These are phyloP conservation scores for Verticillium longisporum DNA, from an alignment of 2,329 filamentous ascomycete genomes.

Conservation along the genomic window DNA sequence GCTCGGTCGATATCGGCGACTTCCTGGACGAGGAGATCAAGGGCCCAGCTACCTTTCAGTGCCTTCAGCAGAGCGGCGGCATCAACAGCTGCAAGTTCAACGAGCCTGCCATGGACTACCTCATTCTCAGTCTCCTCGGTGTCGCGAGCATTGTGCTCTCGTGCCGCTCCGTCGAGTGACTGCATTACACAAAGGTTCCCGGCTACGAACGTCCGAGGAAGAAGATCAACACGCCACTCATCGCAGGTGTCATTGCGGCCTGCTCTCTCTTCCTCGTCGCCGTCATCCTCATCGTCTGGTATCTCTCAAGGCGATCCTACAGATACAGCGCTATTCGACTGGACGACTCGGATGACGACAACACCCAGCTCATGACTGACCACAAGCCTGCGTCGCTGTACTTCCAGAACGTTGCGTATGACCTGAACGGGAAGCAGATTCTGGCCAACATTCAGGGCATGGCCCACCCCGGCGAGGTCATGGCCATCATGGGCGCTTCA, in stretches of 20 bases:
- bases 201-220: constrained; percentile 86
- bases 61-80: constrained; percentile 58
- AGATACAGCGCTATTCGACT: constrained; percentile 70
- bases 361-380: constrained; percentile 75
- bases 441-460: constrained; percentile 73
- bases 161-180: constrained; percentile 83
- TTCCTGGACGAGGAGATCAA: constrained; percentile 78
- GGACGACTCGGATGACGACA: constrained; percentile 86
- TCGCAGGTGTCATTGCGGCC: constrained; percentile 85
- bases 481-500: constrained; percentile 97
- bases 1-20: constrained; percentile 85
- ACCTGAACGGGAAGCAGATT: constrained; percentile 82
- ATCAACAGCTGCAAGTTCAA: constrained; percentile 70
- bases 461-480: constrained; percentile 90
- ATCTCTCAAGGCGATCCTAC: constrained; percentile 68
- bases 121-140: constrained; percentile 85
- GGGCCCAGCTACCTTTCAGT: constrained; percentile 80
- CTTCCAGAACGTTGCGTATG: constrained; percentile 83
- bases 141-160: constrained; percentile 81
- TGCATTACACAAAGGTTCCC: constrained; percentile 87
- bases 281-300: constrained; percentile 79
- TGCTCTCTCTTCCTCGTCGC: constrained; percentile 84
- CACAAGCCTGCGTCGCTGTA: constrained; percentile 86
- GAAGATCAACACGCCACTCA: constrained; percentile 93
- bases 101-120: constrained; percentile 85